phyloP scores from a whole-genome alignment of 75 land plant genomes.

The Isoetes taiwanensis region DNA sequence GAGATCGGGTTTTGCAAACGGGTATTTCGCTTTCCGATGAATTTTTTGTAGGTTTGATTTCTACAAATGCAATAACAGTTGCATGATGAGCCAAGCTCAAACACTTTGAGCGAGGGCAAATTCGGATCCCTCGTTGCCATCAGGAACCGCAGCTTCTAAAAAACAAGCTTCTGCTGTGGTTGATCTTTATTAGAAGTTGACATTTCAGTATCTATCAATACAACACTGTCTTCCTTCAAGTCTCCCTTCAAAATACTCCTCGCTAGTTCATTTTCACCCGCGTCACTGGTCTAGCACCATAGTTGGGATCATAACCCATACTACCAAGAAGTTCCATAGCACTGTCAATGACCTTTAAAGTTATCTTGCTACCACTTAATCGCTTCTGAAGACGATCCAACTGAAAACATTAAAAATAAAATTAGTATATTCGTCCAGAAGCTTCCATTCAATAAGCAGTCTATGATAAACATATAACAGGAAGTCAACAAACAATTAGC shows the following conservation, averaged over 20 bases:
- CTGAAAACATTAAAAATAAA: no score
- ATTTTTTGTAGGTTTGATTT: no score
- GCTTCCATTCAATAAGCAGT: no score
- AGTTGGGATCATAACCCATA: constrained; percentile 58
- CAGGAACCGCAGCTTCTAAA: constrained; percentile 27
- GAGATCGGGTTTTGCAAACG: no score
- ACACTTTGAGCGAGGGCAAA: no score
- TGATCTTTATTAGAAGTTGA: constrained; percentile 34
- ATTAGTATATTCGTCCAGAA: no score
- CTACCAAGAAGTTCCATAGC: constrained; percentile 41
- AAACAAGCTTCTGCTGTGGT: constrained; percentile 45
- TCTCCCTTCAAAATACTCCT: constrained; percentile 43
- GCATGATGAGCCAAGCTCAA: no score
- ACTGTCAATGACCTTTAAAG: constrained; percentile 32
- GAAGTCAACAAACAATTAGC: no score
- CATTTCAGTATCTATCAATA: constrained; percentile 47
- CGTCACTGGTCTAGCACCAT: constrained; percentile 61
- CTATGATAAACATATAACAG: no score
- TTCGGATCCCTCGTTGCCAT: no score
- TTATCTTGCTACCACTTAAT: constrained; percentile 44
- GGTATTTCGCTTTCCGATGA: no score
- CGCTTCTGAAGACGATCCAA: constrained; percentile 43
- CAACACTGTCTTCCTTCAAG: constrained; percentile 38
- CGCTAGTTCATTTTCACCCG: constrained; percentile 52
- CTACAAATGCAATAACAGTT: no score